Evolutionary conservation across 2,329 filamentous ascomycete genomes (phyloP), one percentile per base, ranked within the genome.

Genomic region (Lizonia empirigonia): DNA sequence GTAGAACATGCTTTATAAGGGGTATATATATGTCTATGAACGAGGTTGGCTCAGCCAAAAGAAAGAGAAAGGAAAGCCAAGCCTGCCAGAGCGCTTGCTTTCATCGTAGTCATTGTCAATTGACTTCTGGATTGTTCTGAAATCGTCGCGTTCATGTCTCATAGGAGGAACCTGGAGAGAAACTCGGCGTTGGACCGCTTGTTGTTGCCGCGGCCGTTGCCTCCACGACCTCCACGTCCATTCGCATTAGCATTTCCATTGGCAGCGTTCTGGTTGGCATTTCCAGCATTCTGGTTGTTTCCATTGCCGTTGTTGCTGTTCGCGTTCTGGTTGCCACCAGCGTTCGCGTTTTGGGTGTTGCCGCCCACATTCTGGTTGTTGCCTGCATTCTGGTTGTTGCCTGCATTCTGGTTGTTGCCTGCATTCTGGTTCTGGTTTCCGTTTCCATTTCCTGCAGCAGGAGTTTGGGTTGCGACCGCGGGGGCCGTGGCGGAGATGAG

Each of bases 401-500:
- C 16, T 54, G 22, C 34, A 27, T 27, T 48, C 20, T 60, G 57
- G 20, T 47, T 47, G 13, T 40, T 40, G 15, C 30, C 33, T 54
- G 22, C 34, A 27, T 27, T 48, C 20, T 60, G 57, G 20, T 47
- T 47, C 29, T 57, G 47, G 39, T 48, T 53, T 36, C 50, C 37
- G 30, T 58, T 58, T 35, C 38, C 36, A n/a, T 29, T 35, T 13
- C 33, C 46, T 26, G 26, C 39, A 1, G 38, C 44, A 15, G 55
- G 26, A 18, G 38, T 34, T 30, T 36, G 40, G 34, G 37, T 40
- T 36, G 52, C 35, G 15, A 32, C 44, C 19, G 46, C 39, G 33
- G 46, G 36, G 1, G 49, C 32, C 10, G 59, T 56, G 10, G 55
- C 55, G 5, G 60, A 55, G 13, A 56, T 50, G 22, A 62, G 63